Conservation (phyloP, 306 rosid species). For the Lathyrus aphaca region DNA sequence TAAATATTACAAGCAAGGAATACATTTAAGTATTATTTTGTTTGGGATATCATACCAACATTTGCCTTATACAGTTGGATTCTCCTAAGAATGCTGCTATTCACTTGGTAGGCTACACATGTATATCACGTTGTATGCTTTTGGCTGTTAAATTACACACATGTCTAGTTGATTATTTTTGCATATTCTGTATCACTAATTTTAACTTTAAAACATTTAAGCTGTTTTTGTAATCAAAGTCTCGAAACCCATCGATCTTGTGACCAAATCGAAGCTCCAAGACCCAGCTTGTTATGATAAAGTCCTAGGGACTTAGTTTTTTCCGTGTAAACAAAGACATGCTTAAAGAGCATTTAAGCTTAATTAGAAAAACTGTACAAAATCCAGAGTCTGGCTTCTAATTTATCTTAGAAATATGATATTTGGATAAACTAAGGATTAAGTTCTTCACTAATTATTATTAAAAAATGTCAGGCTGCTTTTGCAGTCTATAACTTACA, state of each 20-base stretch:
- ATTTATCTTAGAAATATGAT: constrained; percentile 22
- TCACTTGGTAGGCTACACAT: constrained; percentile 32
- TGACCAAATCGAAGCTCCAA: background rate
- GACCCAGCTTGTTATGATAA: background rate
- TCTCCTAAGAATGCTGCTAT: constrained; percentile 37
- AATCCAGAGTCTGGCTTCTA: constrained; percentile 23
- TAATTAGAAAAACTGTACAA: constrained; percentile 15
- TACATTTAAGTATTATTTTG: constrained; percentile 40
- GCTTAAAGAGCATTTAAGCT: constrained; percentile 9
- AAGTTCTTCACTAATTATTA: constrained; percentile 24
- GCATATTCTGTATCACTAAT: constrained; percentile 10
- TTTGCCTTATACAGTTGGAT: constrained; percentile 45
- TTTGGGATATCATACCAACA: constrained; percentile 32
- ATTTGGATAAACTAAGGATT: background rate
- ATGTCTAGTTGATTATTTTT: constrained; percentile 9
- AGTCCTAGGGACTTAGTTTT: background rate
- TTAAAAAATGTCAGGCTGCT: constrained; percentile 25
- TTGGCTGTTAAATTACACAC: constrained; percentile 32
- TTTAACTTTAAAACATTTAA: background rate
- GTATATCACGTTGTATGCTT: constrained; percentile 40
- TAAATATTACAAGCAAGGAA: constrained; percentile 45
- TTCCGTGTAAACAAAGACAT: background rate
- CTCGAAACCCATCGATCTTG: background rate
- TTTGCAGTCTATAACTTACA: background rate
- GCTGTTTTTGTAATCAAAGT: background rate